Conservation (phyloP, 116 monocot species). For the Dioscorea cayenensis region DNA sequence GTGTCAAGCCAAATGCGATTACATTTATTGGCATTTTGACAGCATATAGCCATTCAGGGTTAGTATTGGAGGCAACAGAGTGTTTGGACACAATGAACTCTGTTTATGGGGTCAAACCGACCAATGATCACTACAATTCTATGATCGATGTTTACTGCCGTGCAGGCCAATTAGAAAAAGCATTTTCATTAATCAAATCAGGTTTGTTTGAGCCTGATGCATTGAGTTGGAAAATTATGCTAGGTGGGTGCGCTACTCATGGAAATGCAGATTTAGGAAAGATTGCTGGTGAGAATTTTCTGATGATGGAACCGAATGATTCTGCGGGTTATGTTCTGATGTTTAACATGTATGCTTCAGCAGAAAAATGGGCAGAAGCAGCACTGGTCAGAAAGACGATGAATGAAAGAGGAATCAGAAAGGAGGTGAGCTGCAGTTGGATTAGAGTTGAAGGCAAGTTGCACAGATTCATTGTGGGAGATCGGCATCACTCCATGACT, state of each 20-base stretch:
- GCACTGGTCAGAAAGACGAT: constrained; percentile 19
- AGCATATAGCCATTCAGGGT: constrained; percentile 23
- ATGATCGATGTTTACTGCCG: constrained; percentile 37
- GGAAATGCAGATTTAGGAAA: constrained; percentile 15
- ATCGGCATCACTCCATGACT: constrained; percentile 14
- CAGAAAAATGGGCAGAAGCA: constrained; percentile 20
- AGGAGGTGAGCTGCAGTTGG: constrained; percentile 30
- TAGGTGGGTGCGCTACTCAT: constrained; percentile 10
- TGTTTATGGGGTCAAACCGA: constrained; percentile 18
- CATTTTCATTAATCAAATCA: constrained; percentile 24
- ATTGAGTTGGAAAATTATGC: constrained; percentile 22
- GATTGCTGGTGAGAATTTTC: constrained; percentile 19
- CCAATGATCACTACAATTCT: constrained; percentile 23
- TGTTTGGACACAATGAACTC: constrained; percentile 19
- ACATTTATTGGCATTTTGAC: constrained; percentile 23
- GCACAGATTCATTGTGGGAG: constrained; percentile 24
- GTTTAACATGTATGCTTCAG: constrained; percentile 24
- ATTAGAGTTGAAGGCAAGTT: constrained; percentile 21
- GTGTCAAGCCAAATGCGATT: constrained; percentile 22
- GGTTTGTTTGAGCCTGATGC: constrained; percentile 21
- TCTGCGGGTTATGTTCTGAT: constrained; percentile 17
- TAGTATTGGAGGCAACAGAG: constrained; percentile 18
- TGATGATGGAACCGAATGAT: constrained; percentile 12
- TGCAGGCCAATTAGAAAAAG: constrained; percentile 16
- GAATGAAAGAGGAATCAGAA: constrained; percentile 26